These are phyloP conservation scores for Lindgomyces ingoldianus DNA, from an alignment of 495 filamentous ascomycete species.

Conservation along the genomic window DNA sequence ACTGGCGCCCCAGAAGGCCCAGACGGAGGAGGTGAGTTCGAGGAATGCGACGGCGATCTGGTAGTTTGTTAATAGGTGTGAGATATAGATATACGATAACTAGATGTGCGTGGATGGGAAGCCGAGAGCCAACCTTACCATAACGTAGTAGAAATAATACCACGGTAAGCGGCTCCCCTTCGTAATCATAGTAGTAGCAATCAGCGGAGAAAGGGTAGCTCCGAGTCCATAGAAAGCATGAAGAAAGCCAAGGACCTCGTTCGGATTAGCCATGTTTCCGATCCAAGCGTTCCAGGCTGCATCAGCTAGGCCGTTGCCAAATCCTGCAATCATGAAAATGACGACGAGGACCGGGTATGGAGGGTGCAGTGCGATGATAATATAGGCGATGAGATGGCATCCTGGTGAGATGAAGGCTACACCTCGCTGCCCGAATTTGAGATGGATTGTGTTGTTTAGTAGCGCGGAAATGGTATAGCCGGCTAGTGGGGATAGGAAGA, in stretches of 20 bases:
- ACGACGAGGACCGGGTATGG: slow-evolving; percentile 62
- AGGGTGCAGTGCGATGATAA: slow-evolving; percentile 60
- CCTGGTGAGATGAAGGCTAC: slow-evolving; percentile 66
- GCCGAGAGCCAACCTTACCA: slow-evolving; percentile 47
- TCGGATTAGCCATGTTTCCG: slow-evolving; percentile 63
- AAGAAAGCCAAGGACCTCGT: slow-evolving; percentile 59
- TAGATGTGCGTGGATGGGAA: no score
- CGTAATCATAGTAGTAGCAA: slow-evolving; percentile 60
- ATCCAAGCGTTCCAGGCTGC: slow-evolving; percentile 68
- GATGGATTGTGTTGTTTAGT: slow-evolving; percentile 61
- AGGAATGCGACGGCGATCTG: slow-evolving; percentile 64
- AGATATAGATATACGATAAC: no score
- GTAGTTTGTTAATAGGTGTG: background rate
- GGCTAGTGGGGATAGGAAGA: slow-evolving; percentile 63
- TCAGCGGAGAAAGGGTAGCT: slow-evolving; percentile 56
- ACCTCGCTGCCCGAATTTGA: slow-evolving; percentile 68
- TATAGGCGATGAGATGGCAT: slow-evolving; percentile 65
- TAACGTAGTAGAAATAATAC: slow-evolving; percentile 65
- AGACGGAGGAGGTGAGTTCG: slow-evolving; percentile 56
- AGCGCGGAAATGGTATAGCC: slow-evolving; percentile 61
- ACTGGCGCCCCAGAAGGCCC: slow-evolving; percentile 69
- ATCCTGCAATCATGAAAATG: slow-evolving; percentile 60
- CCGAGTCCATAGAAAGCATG: slow-evolving; percentile 63
- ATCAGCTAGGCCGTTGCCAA: slow-evolving; percentile 65
- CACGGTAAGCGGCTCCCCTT: slow-evolving; percentile 50